Evolutionary conservation across 2,329 filamentous ascomycete species (phyloP), one percentile per base, ranked within the genome.

Genomic region (Hypoxylon rubiginosum): DNA sequence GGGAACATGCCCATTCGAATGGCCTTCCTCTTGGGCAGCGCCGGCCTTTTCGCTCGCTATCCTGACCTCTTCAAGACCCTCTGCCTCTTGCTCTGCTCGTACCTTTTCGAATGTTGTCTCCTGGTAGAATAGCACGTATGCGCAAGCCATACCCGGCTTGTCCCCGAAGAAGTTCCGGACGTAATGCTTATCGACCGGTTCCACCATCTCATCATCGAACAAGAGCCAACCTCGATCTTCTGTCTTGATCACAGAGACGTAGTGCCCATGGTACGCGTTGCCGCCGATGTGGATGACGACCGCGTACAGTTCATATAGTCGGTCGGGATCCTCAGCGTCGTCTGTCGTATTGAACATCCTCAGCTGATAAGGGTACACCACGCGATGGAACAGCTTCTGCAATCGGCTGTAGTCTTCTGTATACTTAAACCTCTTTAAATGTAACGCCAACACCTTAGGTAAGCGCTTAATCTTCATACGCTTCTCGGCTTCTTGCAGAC

Each of bases 381-480:
- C 96, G 46, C 95, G 88, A 79, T 99, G 95, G 78, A 98, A 98
- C 46, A 99, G 86, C 80, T 99, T 99, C 78, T 98, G 94, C 67
- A 99, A 82, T 58, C 94, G 89, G 71, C 94, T 96, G 75, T 97
- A 88, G 78, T 98, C 95, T 77, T 98, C 96, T 2, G 95, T 97
- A 77, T 97, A 99, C 81, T 98, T 98, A 84, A 99, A 99, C 61
- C 96, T 89, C 81, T 99, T 99, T 68, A 99, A 82, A 77, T 99
- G 96, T 62, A 99, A 82, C 4, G 96, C 94, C 69, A 99, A 81
- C 64, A 99, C 93, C 75, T 93, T 94, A 3, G 96, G 96, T 75
- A 98, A 82, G 57, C 92, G 89, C 83, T 99, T 98, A 73, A 99
- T 95, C 84, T 98, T 99, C 96, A 99, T 99, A 69, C 96, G 89